Base-by-base conservation (phyloP, 768 basidiomycete genomes). In the Leccinum truebloodii region DNA sequence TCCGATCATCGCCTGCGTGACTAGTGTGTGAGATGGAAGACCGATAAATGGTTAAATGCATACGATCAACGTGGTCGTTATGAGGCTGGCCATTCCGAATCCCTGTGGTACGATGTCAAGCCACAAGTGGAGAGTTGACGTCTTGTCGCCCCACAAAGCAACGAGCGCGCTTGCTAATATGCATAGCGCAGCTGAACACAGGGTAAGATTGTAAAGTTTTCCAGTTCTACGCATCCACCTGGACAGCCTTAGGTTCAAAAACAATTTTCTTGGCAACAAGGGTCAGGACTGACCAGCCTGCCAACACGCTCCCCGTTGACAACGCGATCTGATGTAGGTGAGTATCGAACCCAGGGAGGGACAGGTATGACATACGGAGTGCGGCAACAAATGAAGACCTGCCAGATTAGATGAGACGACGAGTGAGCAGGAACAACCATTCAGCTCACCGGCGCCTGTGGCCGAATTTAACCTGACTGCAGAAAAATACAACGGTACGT, bases 211-310 rank as follows among this genome's bases (percentile, higher is more conserved):
- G 75, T 91, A 95, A 56, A 96, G 84, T 75, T 89, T 92, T 32
- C 94, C 95, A 2, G 94, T 95, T 66, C 78, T 82, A 57, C 88
- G 85, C 91, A 93, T 94, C 70, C 89, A 73, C 92, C 90, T 92
- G 68, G 54, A 63, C 22, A 37, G 32, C 37, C 68, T 41, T 63
- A 18, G 20, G 41, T 34, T 63, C 48, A 64, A 34, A 58, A 60
- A 54, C 1, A 6, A 37, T 18, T 9, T 50, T 59, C 16, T 57
- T 59, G 55, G 53, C 55, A 12, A 50, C 57, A 44, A 55, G 41
- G 18, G 54, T 55, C 12, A 58, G 58, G 30, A 77, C 83, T 66
- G 72, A 90, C 87, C 88, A 95, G 67, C 96, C 96, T 46, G 93
- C 92, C 54, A 88, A 80, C 34, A 99, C 82, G 63, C 94, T 95